Evolutionary conservation across 2,329 filamentous ascomycete species (phyloP), one percentile per base, ranked within the genome.

Genomic region (Aureobasidium namibiae): DNA sequence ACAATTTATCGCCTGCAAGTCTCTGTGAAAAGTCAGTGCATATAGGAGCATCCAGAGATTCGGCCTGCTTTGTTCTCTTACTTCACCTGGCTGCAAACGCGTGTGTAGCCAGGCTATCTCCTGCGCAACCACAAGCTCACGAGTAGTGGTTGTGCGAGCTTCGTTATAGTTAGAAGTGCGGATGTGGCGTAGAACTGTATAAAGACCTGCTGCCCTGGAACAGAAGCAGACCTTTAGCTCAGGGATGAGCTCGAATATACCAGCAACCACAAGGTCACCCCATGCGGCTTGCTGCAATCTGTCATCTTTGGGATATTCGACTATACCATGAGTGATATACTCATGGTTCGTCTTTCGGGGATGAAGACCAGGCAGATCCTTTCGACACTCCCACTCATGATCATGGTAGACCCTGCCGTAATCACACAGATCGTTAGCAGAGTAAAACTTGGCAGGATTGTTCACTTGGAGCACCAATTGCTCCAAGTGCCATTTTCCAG

Each of bases 321-420:
- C 21, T 0, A 50, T 14, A 1, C 48, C 48, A 26, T 60, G 57
- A 23, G 48, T 38, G 5, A 60, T 21, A 5, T 29, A 46, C n/a
- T 60, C 57, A 18, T 60, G 57, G 16, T 39, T 60, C 11, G 31
- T 29, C 23, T 53, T 60, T 4, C 48, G 49, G 3, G 18, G n/a
- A 33, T 53, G 38, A 10, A 60, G 49, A 16, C 29, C 26, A 14
- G 24, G 16, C 24, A 18, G 4, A 6, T 29, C 56, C 24, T 14
- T 44, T 16, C 16, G 2, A 5, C 24, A 21, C 7, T 3, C 3
- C 46, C 57, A 46, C 3, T 44, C 36, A n/a, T 53, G 36, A 13
- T 24, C 46, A 14, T 23, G 41, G 23, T 50, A 29, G 6, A 53
- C 29, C 10, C 34, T 18, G 4, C 23, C 23, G 10, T 26, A 18